Percentiles rank a stretch among this genome's conserved stretches.
Evolutionary conservation across 768 basidiomycete species (phyloP).

Genomic region (Suillus lakei): DNA sequence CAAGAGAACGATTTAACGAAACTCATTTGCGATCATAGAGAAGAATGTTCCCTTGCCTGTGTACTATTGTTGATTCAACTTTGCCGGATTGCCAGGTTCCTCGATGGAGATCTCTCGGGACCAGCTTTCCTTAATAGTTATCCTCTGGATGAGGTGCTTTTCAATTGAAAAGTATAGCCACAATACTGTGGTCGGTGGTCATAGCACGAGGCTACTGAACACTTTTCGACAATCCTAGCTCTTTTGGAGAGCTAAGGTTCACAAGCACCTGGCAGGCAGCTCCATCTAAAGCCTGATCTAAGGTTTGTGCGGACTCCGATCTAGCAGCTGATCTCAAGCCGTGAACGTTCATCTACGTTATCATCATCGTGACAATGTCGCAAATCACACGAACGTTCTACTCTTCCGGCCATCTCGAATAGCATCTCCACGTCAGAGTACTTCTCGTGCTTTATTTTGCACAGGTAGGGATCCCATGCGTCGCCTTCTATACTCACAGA

Average conservation of each 20-base stretch:
- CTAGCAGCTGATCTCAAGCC: constrained; percentile 26
- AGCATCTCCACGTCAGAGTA: constrained; percentile 26
- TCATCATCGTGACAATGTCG: background rate
- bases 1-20: constrained; percentile 24
- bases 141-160: constrained; percentile 30
- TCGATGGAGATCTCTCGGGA: constrained; percentile 28
- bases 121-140: constrained; percentile 33
- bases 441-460: constrained; percentile 32
- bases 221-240: constrained; percentile 7
- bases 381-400: constrained; percentile 3
- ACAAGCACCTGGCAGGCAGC: background rate
- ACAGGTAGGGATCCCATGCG: constrained; percentile 18
- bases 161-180: constrained; percentile 16
- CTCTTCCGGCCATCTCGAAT: constrained; percentile 18
- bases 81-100: constrained; percentile 19
- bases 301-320: constrained; percentile 37
- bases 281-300: constrained; percentile 29
- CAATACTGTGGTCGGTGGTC: constrained; percentile 27
- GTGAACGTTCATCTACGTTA: constrained; percentile 1
- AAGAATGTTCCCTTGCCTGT: constrained; percentile 27
- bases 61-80: constrained; percentile 35
- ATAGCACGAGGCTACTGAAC: constrained; percentile 26
- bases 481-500: constrained; percentile 35
- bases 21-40: constrained; percentile 15
- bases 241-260: constrained; percentile 7